Conservation (phyloP, 2,329 filamentous ascomycete species). For the Coniochaeta hoffmannii region DNA sequence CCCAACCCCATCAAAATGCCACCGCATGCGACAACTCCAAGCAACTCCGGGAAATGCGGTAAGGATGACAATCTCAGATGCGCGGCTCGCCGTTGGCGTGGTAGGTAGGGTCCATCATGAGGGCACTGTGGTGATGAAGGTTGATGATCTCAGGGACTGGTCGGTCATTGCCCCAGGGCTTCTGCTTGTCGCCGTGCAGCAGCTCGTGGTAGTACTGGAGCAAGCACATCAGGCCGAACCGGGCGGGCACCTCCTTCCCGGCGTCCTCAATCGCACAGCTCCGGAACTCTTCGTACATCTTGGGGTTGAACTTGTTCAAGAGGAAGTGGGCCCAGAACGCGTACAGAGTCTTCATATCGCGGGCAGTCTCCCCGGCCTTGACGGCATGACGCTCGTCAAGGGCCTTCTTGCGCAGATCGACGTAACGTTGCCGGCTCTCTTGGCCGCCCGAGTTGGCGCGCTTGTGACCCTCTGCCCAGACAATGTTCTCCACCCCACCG, state of each 20-base stretch:
- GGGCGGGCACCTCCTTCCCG: constrained; percentile 29
- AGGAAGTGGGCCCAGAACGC: constrained; percentile 70
- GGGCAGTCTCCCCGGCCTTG: constrained; percentile 30
- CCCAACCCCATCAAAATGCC: neutral
- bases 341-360: constrained; percentile 61
- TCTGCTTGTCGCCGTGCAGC: constrained; percentile 13
- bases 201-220: constrained; percentile 52
- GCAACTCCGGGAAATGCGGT: neutral
- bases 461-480: constrained; percentile 11
- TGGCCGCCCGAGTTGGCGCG: constrained; percentile 1
- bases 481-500: constrained; percentile 6
- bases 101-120: constrained; percentile 8
- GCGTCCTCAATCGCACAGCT: constrained; percentile 59
- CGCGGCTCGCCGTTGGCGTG: constrained; percentile 9
- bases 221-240: constrained; percentile 53
- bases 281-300: constrained; percentile 71
- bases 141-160: constrained; percentile 19
- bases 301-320: constrained; percentile 63
- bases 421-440: constrained; percentile 14
- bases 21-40: constrained; percentile 4
- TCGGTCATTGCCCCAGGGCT: constrained; percentile 16
- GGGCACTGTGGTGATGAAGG: constrained; percentile 19
- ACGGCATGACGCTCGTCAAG: constrained; percentile 28
- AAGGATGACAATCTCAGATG: constrained; percentile 4
- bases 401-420: constrained; percentile 30